Conservation (phyloP, 768 basidiomycete species). For the Psilocybe cubensis region DNA sequence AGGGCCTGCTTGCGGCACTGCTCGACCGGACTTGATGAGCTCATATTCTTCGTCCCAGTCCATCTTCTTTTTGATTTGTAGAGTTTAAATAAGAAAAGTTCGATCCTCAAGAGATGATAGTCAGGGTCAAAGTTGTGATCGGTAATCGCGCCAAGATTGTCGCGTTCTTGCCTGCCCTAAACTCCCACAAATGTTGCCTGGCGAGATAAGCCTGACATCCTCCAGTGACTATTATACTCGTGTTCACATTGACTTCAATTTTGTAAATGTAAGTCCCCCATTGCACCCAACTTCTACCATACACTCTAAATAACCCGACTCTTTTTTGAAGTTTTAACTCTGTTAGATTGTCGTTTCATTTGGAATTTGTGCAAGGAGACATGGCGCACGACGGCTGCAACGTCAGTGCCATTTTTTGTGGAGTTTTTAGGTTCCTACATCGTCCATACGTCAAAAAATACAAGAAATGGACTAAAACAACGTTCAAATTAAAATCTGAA, state of each 20-base stretch:
- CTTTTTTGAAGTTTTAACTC: too few relatives aligned
- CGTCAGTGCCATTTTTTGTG: too few relatives aligned
- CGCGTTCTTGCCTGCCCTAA: conserved; percentile 36
- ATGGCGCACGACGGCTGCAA: too few relatives aligned
- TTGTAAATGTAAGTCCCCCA: too few relatives aligned
- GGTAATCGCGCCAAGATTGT: conserved; percentile 2
- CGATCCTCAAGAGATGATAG: neutral
- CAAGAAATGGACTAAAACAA: neutral
- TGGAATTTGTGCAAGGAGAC: too few relatives aligned
- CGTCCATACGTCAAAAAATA: neutral
- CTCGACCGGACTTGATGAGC: conserved; percentile 20
- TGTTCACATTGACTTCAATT: too few relatives aligned
- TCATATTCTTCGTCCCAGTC: conserved; percentile 44
- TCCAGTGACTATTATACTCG: too few relatives aligned
- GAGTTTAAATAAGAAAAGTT: neutral
- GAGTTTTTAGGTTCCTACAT: neutral
- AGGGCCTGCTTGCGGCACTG: conserved; percentile 15
- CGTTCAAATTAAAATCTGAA: neutral
- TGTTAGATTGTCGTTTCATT: too few relatives aligned
- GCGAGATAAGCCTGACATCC: neutral
- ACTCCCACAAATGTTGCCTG: conserved; percentile 1
- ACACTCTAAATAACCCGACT: too few relatives aligned
- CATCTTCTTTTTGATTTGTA: conserved; percentile 22
- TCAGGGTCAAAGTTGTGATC: neutral
- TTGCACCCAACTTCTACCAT: too few relatives aligned